These are phyloP conservation scores for Gynostemma pentaphyllum DNA, from an alignment of 306 rosid genomes.

Conservation along the genomic window DNA sequence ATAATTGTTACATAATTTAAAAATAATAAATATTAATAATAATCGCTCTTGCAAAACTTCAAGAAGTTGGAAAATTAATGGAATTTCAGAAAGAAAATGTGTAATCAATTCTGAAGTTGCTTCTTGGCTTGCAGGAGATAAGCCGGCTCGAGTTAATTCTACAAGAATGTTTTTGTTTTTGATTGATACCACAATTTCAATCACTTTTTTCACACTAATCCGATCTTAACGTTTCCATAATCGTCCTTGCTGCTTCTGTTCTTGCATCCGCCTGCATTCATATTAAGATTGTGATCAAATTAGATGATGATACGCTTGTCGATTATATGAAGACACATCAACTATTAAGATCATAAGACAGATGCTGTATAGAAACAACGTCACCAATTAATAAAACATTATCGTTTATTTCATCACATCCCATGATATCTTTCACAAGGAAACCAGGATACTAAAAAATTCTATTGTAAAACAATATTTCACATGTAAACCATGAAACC, in stretches of 20 bases:
- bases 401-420: background rate
- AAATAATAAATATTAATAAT: background rate
- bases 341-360: background rate
- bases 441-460: background rate
- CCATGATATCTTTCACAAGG: background rate
- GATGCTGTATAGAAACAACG: background rate
- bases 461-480: background rate
- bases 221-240: conserved; percentile 48
- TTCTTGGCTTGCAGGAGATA: background rate
- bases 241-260: conserved; percentile 56
- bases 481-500: background rate
- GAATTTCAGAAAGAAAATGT: background rate
- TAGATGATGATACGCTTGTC: background rate
- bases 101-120: background rate
- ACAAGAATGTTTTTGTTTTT: background rate
- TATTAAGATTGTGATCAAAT: background rate
- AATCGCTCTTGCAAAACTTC: conserved; percentile 1
- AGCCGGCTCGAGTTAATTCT: background rate
- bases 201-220: conserved; percentile 17
- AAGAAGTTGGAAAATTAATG: conserved; percentile 5
- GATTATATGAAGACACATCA: background rate
- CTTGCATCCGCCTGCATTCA: conserved; percentile 55
- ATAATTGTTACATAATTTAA: too few species aligned
- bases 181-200: background rate
- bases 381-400: background rate